These are phyloP conservation scores for Scedosporium boydii DNA, from an alignment of 2,329 filamentous ascomycete genomes.

Conservation along the genomic window DNA sequence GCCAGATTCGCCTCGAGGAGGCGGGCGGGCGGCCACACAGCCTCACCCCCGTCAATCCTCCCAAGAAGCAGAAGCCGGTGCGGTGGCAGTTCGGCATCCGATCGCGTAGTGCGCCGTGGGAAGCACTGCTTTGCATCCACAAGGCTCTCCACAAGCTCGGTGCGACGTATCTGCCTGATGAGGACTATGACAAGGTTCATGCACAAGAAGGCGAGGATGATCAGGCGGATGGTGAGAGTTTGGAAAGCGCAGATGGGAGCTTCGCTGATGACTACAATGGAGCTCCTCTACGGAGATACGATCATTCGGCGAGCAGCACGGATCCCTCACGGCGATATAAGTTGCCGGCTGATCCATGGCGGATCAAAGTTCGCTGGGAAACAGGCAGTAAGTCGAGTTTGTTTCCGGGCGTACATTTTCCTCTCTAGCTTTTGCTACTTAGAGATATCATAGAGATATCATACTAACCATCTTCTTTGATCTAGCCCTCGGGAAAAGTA, in stretches of 20 bases:
- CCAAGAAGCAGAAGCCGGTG: conserved; percentile 68
- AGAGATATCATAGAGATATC: not conserved
- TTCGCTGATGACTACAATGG: conserved; percentile 29
- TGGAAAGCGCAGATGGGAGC: conserved; percentile 30
- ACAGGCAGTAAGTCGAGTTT: conserved; percentile 57
- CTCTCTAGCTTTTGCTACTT: not conserved
- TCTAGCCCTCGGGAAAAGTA: not conserved
- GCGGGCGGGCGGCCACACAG: conserved; percentile 48
- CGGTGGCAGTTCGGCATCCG: conserved; percentile 98
- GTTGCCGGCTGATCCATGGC: conserved; percentile 90
- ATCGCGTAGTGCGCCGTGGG: conserved; percentile 85
- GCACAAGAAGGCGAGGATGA: conserved; percentile 22
- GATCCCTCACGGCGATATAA: conserved; percentile 59
- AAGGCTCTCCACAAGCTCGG: conserved; percentile 81
- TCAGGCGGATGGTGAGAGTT: conserved; percentile 17
- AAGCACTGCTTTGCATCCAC: conserved; percentile 92
- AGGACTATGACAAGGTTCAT: conserved; percentile 43
- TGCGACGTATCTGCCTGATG: conserved; percentile 72
- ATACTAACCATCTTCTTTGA: not conserved
- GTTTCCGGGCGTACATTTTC: not conserved
- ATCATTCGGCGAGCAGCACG: conserved; percentile 25
- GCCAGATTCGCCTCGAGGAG: conserved; percentile 59
- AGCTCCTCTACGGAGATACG: conserved; percentile 23
- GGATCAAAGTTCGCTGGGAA: conserved; percentile 81
- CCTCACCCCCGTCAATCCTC: conserved; percentile 52